Evolutionary conservation across 805 yeast genomes (phyloP).

Genomic region (Candida sanyiensis): DNA sequence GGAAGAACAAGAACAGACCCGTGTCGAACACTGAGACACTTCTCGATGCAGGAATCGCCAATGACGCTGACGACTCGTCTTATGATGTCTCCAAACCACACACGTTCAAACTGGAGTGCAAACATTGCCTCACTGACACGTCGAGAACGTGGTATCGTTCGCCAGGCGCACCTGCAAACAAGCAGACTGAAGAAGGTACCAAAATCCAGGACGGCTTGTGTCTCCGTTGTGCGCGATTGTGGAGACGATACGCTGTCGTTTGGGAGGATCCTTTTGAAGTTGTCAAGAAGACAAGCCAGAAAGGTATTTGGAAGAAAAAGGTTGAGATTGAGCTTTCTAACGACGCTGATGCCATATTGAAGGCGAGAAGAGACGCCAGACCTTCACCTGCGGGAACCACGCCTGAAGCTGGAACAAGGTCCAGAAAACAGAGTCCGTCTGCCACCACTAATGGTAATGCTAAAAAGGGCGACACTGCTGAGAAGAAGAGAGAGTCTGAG

Average conservation of each 20-base stretch:
- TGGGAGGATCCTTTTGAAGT: conserved; percentile 82
- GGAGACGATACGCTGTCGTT: conserved; percentile 83
- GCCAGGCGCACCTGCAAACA: conserved; percentile 54
- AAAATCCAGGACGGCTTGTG: conserved; percentile 58
- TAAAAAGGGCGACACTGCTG: no score
- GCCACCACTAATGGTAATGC: conserved; percentile 12
- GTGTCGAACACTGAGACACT: conserved; percentile 14
- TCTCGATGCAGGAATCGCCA: conserved; percentile 20
- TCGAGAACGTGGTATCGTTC: conserved; percentile 66
- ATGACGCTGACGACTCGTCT: conserved; percentile 61
- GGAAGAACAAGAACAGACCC: conserved; percentile 46
- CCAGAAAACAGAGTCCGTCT: conserved; percentile 16
- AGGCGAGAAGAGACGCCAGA: conserved; percentile 36
- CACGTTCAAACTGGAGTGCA: conserved; percentile 48
- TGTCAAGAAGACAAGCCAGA: conserved; percentile 37
- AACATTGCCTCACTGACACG: conserved; percentile 55
- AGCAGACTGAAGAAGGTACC: conserved; percentile 28
- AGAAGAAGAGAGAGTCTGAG: neutral
- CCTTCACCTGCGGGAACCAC: neutral
- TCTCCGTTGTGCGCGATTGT: conserved; percentile 77
- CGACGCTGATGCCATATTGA: conserved; percentile 53
- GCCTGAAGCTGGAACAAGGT: conserved; percentile 5
- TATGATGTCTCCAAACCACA: conserved; percentile 52
- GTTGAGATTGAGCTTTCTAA: conserved; percentile 61
- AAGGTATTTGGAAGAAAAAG: conserved; percentile 50